These are phyloP conservation scores for Yamadazyma blattariae DNA, from an alignment of 1,139 yeast species.

Conservation along the genomic window DNA sequence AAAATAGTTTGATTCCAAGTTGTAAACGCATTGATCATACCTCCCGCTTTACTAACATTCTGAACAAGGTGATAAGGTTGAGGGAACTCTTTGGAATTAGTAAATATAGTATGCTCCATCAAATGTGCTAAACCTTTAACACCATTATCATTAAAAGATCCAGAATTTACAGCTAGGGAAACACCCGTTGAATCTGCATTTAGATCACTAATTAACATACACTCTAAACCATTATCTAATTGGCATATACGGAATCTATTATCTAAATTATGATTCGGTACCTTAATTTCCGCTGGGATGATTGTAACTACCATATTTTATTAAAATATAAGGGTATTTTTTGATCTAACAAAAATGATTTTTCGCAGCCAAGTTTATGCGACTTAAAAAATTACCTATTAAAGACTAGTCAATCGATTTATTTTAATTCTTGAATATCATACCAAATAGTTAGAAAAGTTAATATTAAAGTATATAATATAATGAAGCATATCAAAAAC, in stretches of 20 bases:
- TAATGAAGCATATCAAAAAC: background rate
- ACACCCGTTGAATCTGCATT: conserved; percentile 40
- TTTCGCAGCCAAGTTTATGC: conserved; percentile 8
- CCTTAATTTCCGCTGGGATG: conserved; percentile 3
- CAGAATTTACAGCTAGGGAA: conserved; percentile 53
- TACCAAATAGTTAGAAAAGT: no score
- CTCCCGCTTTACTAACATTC: conserved; percentile 45
- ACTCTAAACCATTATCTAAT: conserved; percentile 47
- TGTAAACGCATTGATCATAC: conserved; percentile 63
- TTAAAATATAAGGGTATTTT: background rate
- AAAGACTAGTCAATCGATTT: conserved; percentile 6
- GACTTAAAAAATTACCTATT: conserved; percentile 1
- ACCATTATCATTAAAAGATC: conserved; percentile 62
- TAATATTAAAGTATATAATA: no score
- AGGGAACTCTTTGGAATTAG: conserved; percentile 57
- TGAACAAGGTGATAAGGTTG: conserved; percentile 44
- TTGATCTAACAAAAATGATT: background rate
- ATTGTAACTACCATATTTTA: background rate
- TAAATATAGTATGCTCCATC: conserved; percentile 66
- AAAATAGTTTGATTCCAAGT: conserved; percentile 62
- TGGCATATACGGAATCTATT: background rate
- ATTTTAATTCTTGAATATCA: no score
- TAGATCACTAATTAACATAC: conserved; percentile 59
- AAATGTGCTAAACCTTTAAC: conserved; percentile 66
- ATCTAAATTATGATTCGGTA: conserved; percentile 1